phyloP scores from a whole-genome alignment of 768 basidiomycete genomes.

The Termitomyces sp. region DNA sequence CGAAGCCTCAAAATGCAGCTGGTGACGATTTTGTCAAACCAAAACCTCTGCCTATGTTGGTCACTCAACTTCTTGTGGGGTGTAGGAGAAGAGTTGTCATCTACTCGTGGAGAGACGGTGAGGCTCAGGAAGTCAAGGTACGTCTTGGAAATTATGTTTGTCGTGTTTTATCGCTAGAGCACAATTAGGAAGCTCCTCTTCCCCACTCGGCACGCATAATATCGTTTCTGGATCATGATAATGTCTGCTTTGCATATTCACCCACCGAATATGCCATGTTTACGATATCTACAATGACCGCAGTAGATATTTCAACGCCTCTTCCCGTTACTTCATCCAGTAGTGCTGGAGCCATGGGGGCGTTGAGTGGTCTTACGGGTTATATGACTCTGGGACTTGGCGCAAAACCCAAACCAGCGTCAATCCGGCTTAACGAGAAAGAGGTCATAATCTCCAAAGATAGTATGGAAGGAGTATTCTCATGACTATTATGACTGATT shows the following conservation, averaged over 20 bases:
- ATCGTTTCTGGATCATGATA: constrained; percentile 60
- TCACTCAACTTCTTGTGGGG: constrained; percentile 81
- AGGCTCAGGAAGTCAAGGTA: constrained; percentile 69
- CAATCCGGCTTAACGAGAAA: constrained; percentile 47
- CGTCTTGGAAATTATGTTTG: constrained; percentile 11
- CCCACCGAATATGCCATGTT: constrained; percentile 73
- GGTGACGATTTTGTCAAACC: constrained; percentile 26
- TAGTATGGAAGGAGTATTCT: constrained; percentile 42
- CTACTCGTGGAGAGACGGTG: constrained; percentile 84
- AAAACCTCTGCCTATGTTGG: constrained; percentile 53
- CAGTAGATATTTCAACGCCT: constrained; percentile 49
- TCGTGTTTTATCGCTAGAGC: neutral
- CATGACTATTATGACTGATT: neutral
- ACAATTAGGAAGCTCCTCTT: constrained; percentile 65
- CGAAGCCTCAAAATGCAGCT: constrained; percentile 14
- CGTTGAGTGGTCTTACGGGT: constrained; percentile 71
- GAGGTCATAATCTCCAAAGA: constrained; percentile 77
- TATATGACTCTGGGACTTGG: constrained; percentile 85
- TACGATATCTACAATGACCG: constrained; percentile 52
- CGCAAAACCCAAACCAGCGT: constrained; percentile 63
- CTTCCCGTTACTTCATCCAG: constrained; percentile 38
- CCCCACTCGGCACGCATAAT: constrained; percentile 91
- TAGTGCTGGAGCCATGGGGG: constrained; percentile 58
- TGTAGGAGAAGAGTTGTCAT: constrained; percentile 82
- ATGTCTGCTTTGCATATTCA: constrained; percentile 76